A percentile compares a stretch with the other conserved stretches of the same genome.
Evolutionary conservation across 2,329 filamentous ascomycete species (phyloP).

Genomic region (Alternaria sp.): DNA sequence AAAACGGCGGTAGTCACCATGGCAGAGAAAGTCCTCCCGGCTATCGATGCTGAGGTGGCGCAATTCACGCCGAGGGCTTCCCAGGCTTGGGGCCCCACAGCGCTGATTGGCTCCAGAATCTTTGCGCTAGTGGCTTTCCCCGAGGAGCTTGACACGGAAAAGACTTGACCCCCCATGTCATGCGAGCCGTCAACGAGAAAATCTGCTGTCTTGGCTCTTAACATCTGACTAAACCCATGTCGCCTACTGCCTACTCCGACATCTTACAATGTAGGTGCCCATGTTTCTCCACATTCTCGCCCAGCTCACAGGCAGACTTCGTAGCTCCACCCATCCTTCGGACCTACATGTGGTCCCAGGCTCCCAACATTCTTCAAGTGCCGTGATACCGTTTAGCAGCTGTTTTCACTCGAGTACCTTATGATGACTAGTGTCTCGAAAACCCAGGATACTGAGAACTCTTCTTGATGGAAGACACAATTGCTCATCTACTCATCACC

Average conservation of each 20-base stretch:
- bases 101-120: neutral
- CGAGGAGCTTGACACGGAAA: constrained; percentile 3
- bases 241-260: constrained; percentile 3
- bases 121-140: neutral
- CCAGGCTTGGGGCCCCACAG: constrained; percentile 1
- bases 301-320: neutral
- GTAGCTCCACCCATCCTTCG: neutral
- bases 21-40: neutral
- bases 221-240: neutral
- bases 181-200: neutral
- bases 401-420: neutral
- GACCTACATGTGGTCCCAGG: neutral
- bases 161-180: constrained; percentile 6
- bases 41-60: neutral
- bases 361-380: neutral
- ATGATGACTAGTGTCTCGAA: neutral
- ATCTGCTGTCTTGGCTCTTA: neutral
- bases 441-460: neutral
- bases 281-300: constrained; percentile 1
- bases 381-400: neutral
- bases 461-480: neutral
- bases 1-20: neutral
- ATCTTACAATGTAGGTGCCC: neutral
- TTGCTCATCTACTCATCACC: neutral
- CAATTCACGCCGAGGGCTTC: constrained; percentile 1